Base-by-base conservation (phyloP, 1,284 basidiomycete species). In the Blastosporella zonata region DNA sequence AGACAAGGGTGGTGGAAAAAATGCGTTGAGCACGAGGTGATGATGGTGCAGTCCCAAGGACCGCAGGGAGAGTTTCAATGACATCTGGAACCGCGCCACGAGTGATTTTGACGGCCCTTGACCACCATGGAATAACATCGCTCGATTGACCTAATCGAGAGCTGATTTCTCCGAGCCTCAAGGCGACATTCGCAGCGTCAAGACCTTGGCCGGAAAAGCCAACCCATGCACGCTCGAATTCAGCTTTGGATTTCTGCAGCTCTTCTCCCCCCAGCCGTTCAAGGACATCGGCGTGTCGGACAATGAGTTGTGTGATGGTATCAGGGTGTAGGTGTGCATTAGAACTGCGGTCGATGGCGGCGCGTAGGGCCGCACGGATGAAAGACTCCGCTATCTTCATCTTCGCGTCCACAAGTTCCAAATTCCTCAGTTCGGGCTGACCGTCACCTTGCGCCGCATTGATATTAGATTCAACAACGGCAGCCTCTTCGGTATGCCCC, bases 11-110 rank as follows among this genome's bases (percentile, higher is more conserved):
- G 6, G 82, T 79, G 1, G 81, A 72, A 34, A 89, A 66, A 13
- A 81, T 81, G 50, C 91, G 78, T 54, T 90, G 86, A 5, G 79
- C 75, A n/a, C 77, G 70, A 10, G 86, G 84, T 43, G 82, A 80
- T 43, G 73, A 62, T 20, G 85, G 84, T 8, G 70, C 54, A 5
- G 61, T 52, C 12, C 61, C 56, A n/a, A 79, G 75, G 33, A 78
- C 59, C n/a, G 54, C 39, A 20, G 60, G 57, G 10, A 58, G 53
- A n/a, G 46, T 60, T 37, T 68, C 67, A 44, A 58, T 25, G 31
- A 38, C 45, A 23, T 55, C 49, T 12, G 54, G 45, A 6, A 54
- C 37, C 13, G 54, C 53, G 15, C 50, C 54, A 37, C 68, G 65
- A 3, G 67, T 64, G 21, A 85, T 64, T 28, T 69, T 62, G 25